Percentiles rank a stretch among this genome's conserved stretches.
phyloP scores from a whole-genome alignment of 129 eudicot species.

The Rutidosis leptorrhynchoides region DNA sequence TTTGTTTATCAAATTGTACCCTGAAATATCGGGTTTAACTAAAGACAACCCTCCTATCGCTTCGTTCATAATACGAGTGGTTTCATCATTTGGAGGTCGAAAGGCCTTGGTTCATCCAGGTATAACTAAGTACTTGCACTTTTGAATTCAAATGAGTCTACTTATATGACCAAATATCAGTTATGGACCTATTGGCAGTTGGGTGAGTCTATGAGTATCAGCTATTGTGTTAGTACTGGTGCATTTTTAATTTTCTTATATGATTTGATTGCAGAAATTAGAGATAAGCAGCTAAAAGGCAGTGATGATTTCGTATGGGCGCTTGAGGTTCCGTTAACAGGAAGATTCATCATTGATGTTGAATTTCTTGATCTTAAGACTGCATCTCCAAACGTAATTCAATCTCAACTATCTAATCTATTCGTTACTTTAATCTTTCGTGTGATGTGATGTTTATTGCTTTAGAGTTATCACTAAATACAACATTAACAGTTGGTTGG shows the following conservation, averaged over 20 bases:
- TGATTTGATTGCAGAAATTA: conserved; percentile 54
- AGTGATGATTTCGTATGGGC: conserved; percentile 92
- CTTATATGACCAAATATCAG: not conserved
- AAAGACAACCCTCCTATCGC: conserved; percentile 88
- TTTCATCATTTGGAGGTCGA: conserved; percentile 69
- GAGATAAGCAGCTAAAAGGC: conserved; percentile 70
- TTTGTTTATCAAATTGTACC: conserved; percentile 64
- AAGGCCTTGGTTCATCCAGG: conserved; percentile 90
- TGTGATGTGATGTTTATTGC: not conserved
- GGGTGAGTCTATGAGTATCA: not conserved
- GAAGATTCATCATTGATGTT: conserved; percentile 87
- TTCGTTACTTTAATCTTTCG: conserved; percentile 8
- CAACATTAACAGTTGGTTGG: conserved; percentile 25
- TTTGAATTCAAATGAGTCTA: conserved; percentile 5
- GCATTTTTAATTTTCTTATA: conserved; percentile 2
- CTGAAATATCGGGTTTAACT: conserved; percentile 62
- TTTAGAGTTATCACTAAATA: conserved; percentile 9
- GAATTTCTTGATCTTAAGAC: conserved; percentile 90
- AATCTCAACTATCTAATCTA: not conserved
- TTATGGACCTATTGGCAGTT: not conserved
- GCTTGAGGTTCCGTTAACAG: conserved; percentile 71
- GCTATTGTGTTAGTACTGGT: not conserved
- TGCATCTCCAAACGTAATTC: conserved; percentile 58
- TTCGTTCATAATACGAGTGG: conserved; percentile 69
- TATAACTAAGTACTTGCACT: conserved; percentile 18